Evolutionary conservation across 371 early-diverging fungal species (phyloP).

Genomic region (Apophysomyces elegans): DNA sequence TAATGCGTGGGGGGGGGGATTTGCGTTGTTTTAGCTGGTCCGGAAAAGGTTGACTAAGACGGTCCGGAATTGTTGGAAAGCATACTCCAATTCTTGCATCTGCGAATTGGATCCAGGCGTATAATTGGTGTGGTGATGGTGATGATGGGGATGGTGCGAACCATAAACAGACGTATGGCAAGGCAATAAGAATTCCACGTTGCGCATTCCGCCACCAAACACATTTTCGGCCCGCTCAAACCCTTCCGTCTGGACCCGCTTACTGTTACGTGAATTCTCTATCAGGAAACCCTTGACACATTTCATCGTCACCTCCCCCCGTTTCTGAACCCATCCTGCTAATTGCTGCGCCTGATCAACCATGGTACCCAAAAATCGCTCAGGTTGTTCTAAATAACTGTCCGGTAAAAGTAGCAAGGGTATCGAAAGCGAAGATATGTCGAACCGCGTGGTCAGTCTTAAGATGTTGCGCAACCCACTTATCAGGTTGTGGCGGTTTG

Average conservation of each 20-base stretch:
- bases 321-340: slow-evolving; percentile 44
- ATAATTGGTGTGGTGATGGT: slow-evolving; percentile 13
- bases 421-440: slow-evolving; percentile 67
- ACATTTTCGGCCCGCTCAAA: slow-evolving; percentile 39
- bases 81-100: slow-evolving; percentile 36
- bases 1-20: not conserved
- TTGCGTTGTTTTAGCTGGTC: slow-evolving; percentile 29
- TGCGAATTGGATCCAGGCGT: slow-evolving; percentile 3
- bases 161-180: slow-evolving; percentile 30
- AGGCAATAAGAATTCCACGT: slow-evolving; percentile 51
- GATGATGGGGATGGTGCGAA: slow-evolving; percentile 16
- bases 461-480: slow-evolving; percentile 70
- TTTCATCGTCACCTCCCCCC: slow-evolving; percentile 66
- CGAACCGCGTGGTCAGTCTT: slow-evolving; percentile 65
- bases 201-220: slow-evolving; percentile 41
- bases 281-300: slow-evolving; percentile 66
- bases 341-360: slow-evolving; percentile 28
- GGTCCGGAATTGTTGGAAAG: slow-evolving; percentile 48
- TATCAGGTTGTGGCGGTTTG: slow-evolving; percentile 57
- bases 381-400: slow-evolving; percentile 46
- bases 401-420: slow-evolving; percentile 71
- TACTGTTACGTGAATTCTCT: slow-evolving; percentile 55
- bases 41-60: slow-evolving; percentile 41
- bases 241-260: slow-evolving; percentile 37
- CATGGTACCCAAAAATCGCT: slow-evolving; percentile 21